Base-by-base conservation (phyloP, 192 early-diverging fungal genomes). In the Podila epicladia region DNA sequence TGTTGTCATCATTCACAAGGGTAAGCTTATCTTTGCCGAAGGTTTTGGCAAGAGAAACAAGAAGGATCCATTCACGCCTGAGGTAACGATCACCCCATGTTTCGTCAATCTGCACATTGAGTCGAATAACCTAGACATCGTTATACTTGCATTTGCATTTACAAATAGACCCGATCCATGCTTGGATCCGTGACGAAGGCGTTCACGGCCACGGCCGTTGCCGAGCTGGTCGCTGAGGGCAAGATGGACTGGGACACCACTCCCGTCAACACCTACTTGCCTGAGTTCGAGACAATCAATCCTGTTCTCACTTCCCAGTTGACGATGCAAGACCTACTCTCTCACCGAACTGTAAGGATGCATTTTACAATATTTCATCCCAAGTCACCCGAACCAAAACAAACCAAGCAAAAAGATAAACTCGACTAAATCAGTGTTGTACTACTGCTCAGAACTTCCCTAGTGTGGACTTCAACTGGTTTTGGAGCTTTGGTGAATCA, bases 151-250 rank as follows among this genome's bases (percentile, higher is more conserved):
- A 9, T 37, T 11, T 9, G 35, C 11, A 11, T 37, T 15, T 22
- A 62, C 12, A 8, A 3, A 26, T 64, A 72, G 70, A 72, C 70
- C 8, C 15, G 63, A 4, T 33, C 33, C n/a, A 60, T 45, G 5
- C 53, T 72, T 41, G 70, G 49, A 37, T 72, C 70, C 8, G 1
- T 72, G 50, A 72, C 70, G 7, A 72, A 72, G 11, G 35, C 70
- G 11, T 62, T 72, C 20, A 72, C 70, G 5, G 70, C 70, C 26
- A 51, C 70, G 7, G 32, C 60, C 1, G 28, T 72, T 28, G 62
- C 61, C 19, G 62, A 72, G 35, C 48, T 72, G 51, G 70, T 72
- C 22, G 70, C 61, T 0, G 70, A 72, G 4, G 62, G 62, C 1
- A 72, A 72, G 35, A 38, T 58, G 11, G 62, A 72, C 3, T 72